Conservation (phyloP, 257 asterid genomes). For the Jacaranda copaia region DNA sequence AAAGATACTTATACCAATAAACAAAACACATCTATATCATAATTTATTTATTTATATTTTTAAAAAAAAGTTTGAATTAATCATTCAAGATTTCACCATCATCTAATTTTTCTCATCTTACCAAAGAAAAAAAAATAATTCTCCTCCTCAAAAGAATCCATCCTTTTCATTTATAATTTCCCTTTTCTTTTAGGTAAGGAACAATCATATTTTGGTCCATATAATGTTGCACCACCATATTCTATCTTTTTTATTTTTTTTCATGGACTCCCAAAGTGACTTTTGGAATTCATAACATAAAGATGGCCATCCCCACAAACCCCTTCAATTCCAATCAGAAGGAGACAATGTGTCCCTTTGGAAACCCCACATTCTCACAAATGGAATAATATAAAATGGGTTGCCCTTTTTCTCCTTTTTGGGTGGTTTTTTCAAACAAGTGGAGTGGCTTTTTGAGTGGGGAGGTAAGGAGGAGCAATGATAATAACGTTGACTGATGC, state of each 20-base stretch:
- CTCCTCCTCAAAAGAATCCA: slow-evolving; percentile 34
- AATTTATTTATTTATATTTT: too few species aligned
- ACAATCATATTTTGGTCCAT: slow-evolving; percentile 47
- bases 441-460: too few species aligned
- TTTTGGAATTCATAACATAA: slow-evolving; percentile 38
- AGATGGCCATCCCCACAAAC: slow-evolving; percentile 40
- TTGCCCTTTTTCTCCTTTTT: too few species aligned
- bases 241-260: slow-evolving; percentile 2
- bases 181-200: slow-evolving; percentile 43
- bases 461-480: too few species aligned
- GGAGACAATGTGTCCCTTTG: slow-evolving; percentile 38
- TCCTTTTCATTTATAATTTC: slow-evolving; percentile 23
- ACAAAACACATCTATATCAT: too few species aligned
- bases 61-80: background rate
- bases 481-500: too few species aligned
- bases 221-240: slow-evolving; percentile 28
- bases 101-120: slow-evolving; percentile 33
- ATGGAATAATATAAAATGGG: background rate
- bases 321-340: slow-evolving; percentile 35
- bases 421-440: too few species aligned
- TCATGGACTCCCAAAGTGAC: slow-evolving; percentile 40
- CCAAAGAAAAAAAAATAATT: background rate
- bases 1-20: too few species aligned
- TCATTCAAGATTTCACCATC: background rate
- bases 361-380: slow-evolving; percentile 38